Percentiles rank a stretch among this genome's conserved stretches.
These are phyloP conservation scores for Jaltomata sinuosa DNA, from an alignment of 257 asterid species.

Conservation along the genomic window DNA sequence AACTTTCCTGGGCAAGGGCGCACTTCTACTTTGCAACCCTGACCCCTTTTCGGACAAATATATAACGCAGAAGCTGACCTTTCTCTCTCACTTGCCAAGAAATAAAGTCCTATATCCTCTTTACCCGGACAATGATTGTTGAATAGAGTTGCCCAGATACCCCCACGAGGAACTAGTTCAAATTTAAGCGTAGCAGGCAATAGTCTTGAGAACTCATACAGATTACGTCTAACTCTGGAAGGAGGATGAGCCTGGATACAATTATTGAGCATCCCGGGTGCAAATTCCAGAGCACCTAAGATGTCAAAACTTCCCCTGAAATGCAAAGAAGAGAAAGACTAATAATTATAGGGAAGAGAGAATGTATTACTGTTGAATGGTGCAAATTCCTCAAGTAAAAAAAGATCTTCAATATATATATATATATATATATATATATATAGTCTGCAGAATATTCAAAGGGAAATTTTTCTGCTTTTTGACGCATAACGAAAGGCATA, in stretches of 20 bases:
- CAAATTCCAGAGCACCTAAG: neutral
- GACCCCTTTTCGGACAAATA: neutral
- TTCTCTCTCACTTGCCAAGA: conserved; percentile 36
- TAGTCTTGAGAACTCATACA: conserved; percentile 35
- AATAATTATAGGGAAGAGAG: conserved; percentile 1
- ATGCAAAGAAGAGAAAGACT: conserved; percentile 4
- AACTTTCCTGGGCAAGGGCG: neutral
- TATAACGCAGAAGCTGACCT: conserved; percentile 28
- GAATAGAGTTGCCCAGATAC: conserved; percentile 29
- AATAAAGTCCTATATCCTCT: conserved; percentile 48
- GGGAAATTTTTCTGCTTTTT: neutral
- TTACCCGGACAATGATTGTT: conserved; percentile 26
- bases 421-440: neutral
- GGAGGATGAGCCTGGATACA: conserved; percentile 51
- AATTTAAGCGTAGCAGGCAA: conserved; percentile 54
- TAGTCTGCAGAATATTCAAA: neutral
- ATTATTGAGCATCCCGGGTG: conserved; percentile 11
- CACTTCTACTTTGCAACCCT: neutral
- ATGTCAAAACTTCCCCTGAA: conserved; percentile 56
- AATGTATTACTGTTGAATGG: neutral
- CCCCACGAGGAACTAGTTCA: conserved; percentile 30
- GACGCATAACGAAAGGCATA: neutral
- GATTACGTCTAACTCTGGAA: conserved; percentile 29
- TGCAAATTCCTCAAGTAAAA: neutral
- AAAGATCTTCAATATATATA: neutral